Percentiles rank a stretch among this genome's conserved stretches.
Conservation (phyloP, 2,329 filamentous ascomycete genomes). For the Sporothrix inflata region DNA sequence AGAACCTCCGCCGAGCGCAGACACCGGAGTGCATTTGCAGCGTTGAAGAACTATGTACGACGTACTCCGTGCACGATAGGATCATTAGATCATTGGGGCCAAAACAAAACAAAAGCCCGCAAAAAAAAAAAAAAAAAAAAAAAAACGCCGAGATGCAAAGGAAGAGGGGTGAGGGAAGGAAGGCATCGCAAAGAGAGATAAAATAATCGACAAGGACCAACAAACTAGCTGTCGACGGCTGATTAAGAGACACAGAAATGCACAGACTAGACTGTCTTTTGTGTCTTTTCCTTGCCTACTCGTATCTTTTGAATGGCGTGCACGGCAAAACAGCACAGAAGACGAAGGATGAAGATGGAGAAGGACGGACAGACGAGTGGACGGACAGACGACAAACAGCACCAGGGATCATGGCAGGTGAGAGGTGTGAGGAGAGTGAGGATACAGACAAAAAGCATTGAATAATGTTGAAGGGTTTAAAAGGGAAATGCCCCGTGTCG, state of each 20-base stretch:
- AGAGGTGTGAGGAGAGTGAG: no score
- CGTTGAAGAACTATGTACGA: not conserved
- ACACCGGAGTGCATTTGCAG: not conserved
- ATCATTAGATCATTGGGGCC: not conserved
- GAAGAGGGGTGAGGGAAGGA: not conserved
- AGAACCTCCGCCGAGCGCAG: not conserved
- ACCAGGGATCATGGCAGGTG: not conserved
- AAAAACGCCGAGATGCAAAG: slow-evolving; percentile 13
- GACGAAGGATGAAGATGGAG: no score
- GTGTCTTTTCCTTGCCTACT: no score
- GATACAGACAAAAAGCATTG: no score
- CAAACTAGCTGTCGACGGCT: not conserved
- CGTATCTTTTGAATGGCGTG: not conserved
- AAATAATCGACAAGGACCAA: not conserved
- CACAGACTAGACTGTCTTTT: not conserved
- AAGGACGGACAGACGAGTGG: not conserved
- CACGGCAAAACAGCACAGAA: no score
- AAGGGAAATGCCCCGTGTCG: not conserved
- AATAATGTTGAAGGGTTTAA: no score
- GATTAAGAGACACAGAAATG: not conserved
- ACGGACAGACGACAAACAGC: not conserved
- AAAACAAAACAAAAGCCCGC: not conserved
- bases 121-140: not conserved
- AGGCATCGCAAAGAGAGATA: not conserved
- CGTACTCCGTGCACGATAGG: slow-evolving; percentile 1